Percentiles rank a stretch among this genome's conserved stretches.
phyloP scores from a whole-genome alignment of 2,329 filamentous ascomycete species.

The Talaromyces pinophilus region DNA sequence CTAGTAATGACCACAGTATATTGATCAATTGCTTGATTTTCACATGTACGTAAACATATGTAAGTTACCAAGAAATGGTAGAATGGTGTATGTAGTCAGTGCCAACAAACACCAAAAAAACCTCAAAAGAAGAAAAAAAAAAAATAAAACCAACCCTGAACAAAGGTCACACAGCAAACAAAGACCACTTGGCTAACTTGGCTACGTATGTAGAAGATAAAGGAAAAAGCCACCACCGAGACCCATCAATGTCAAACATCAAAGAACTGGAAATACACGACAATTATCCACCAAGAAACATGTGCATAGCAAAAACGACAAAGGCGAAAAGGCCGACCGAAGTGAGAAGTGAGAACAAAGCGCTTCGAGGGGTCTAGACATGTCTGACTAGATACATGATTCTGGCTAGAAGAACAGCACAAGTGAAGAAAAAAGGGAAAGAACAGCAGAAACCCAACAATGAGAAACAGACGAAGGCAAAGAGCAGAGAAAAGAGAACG shows the following conservation, averaged over 20 bases:
- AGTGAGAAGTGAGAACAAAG: not conserved
- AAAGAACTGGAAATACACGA: not conserved
- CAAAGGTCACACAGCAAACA: slow-evolving; percentile 2
- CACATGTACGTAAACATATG: not conserved
- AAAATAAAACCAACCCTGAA: not conserved
- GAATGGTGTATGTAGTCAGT: slow-evolving; percentile 1
- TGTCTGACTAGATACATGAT: not conserved
- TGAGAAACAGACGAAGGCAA: slow-evolving; percentile 1
- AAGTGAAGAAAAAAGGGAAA: not conserved
- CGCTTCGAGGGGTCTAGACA: not conserved
- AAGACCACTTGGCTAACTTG: not conserved
- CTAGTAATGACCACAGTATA: not conserved
- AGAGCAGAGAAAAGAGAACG: slow-evolving; percentile 20
- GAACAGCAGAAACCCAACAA: slow-evolving; percentile 12
- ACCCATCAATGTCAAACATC: not conserved
- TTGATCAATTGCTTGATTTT: slow-evolving; percentile 5
- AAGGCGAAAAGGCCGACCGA: not conserved
- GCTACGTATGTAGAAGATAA: not conserved
- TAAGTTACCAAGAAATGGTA: not conserved
- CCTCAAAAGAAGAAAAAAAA: not conserved
- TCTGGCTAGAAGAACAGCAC: not conserved
- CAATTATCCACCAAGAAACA: not conserved
- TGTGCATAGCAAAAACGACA: not conserved
- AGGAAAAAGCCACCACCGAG: slow-evolving; percentile 7
- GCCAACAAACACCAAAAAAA: not conserved